A percentile compares a stretch with the other conserved stretches of the same genome.
Conservation (phyloP, 176 grass and related monocot genomes). For the Tillandsia leiboldiana region DNA sequence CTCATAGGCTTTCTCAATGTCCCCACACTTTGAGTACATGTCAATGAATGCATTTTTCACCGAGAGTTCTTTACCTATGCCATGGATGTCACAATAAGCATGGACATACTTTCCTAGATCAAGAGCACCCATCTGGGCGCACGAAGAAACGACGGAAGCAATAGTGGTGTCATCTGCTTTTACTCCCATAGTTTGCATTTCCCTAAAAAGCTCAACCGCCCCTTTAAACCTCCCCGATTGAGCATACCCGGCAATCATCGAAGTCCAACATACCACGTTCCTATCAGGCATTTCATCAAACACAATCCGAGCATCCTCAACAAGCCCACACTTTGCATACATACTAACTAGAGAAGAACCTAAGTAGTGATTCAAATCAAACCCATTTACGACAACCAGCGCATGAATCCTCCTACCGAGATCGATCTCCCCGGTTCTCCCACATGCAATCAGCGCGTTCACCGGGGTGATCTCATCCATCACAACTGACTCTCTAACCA, state of each 20-base stretch:
- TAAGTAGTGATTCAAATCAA: too few species aligned
- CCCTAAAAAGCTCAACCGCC: not conserved
- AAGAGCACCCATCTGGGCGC: slow-evolving; percentile 12
- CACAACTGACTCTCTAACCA: slow-evolving; percentile 31
- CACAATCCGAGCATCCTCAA: not conserved
- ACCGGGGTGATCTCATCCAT: slow-evolving; percentile 71
- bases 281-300: not conserved
- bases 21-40: slow-evolving; percentile 60
- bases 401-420: slow-evolving; percentile 51
- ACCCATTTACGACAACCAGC: slow-evolving; percentile 51
- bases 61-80: slow-evolving; percentile 29
- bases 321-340: slow-evolving; percentile 39
- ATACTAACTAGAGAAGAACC: slow-evolving; percentile 70
- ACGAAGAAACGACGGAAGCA: too few species aligned
- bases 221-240: not conserved
- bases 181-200: not conserved
- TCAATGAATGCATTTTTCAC: slow-evolving; percentile 46
- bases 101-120: slow-evolving; percentile 44
- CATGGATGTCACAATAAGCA: slow-evolving; percentile 14
- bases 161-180: not conserved
- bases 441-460: slow-evolving; percentile 65
- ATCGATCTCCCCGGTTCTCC: slow-evolving; percentile 27
- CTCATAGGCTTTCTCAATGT: slow-evolving; percentile 31
- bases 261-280: not conserved
- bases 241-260: not conserved